These are phyloP conservation scores for Lathyrus aphaca DNA, from an alignment of 306 rosid species.

Conservation along the genomic window DNA sequence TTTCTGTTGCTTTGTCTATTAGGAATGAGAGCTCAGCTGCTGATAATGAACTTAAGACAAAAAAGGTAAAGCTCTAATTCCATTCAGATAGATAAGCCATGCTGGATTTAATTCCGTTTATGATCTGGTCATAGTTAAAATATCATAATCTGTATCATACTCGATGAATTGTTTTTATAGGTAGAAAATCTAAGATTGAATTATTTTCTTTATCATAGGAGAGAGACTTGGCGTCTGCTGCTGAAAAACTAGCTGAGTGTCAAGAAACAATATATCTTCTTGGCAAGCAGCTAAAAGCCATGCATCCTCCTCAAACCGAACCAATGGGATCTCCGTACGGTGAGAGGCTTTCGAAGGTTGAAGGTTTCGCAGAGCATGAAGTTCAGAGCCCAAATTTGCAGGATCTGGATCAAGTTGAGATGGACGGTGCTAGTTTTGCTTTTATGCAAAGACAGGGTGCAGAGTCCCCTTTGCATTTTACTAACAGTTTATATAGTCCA, in stretches of 20 bases:
- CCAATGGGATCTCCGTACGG: slow-evolving; percentile 50
- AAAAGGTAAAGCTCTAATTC: slow-evolving; percentile 62
- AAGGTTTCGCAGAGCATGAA: slow-evolving; percentile 56
- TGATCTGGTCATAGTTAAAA: slow-evolving; percentile 22
- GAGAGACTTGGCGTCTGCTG: slow-evolving; percentile 81
- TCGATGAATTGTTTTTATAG: not conserved
- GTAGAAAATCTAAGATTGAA: slow-evolving; percentile 26
- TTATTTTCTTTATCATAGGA: slow-evolving; percentile 59
- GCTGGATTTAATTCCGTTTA: slow-evolving; percentile 11
- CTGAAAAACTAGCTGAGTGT: slow-evolving; percentile 96
- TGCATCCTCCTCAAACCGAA: slow-evolving; percentile 86
- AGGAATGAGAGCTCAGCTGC: slow-evolving; percentile 69
- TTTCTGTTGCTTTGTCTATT: slow-evolving; percentile 36
- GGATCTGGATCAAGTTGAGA: slow-evolving; percentile 55
- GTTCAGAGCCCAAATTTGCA: slow-evolving; percentile 56
- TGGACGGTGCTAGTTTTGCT: slow-evolving; percentile 57
- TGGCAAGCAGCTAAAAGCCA: slow-evolving; percentile 78
- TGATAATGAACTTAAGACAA: slow-evolving; percentile 64
- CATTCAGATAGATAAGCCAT: slow-evolving; percentile 18
- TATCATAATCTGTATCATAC: slow-evolving; percentile 8
- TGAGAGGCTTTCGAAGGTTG: slow-evolving; percentile 58
- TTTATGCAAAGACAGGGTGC: slow-evolving; percentile 51
- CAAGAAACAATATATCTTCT: slow-evolving; percentile 98
- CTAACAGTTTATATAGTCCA: slow-evolving; percentile 60
- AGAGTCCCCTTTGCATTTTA: slow-evolving; percentile 64